phyloP scores from a whole-genome alignment of 352 stramenopile genomes.

The Pythium brassicae region DNA sequence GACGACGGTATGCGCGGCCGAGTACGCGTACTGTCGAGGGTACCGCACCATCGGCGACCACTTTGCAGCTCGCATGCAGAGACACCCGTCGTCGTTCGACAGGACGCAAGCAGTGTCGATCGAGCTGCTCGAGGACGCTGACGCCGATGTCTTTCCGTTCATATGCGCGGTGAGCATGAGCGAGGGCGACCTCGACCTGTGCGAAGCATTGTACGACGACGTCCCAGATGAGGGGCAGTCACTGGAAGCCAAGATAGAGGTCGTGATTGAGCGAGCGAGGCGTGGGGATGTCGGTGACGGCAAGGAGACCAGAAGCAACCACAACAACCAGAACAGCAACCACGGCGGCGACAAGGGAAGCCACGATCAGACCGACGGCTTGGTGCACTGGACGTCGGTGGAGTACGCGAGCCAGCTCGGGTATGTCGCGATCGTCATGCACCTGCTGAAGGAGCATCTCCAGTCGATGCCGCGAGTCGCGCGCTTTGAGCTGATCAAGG shows the following conservation, averaged over 20 bases:
- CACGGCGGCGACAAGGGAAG: too few species aligned
- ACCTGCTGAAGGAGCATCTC: background rate
- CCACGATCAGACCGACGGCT: background rate
- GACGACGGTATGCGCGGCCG: background rate
- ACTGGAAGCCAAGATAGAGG: background rate
- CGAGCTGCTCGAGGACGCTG: background rate
- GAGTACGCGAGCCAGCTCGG: background rate
- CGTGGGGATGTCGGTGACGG: too few species aligned
- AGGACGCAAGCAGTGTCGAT: background rate
- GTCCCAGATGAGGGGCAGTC: background rate
- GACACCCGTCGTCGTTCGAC: background rate
- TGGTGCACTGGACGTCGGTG: background rate
- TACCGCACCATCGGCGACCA: background rate
- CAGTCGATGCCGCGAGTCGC: background rate
- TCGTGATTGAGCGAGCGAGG: background rate
- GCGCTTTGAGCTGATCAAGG: background rate
- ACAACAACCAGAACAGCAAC: background rate
- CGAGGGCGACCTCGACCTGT: background rate
- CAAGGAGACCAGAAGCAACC: too few species aligned
- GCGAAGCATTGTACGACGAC: background rate
- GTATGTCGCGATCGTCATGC: background rate
- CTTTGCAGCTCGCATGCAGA: background rate
- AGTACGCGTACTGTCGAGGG: conserved; percentile 1
- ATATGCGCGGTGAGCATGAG: background rate
- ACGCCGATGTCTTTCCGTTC: background rate